These are phyloP conservation scores for Phialophora chinensis DNA, from an alignment of 2,329 filamentous ascomycete species.

Conservation along the genomic window DNA sequence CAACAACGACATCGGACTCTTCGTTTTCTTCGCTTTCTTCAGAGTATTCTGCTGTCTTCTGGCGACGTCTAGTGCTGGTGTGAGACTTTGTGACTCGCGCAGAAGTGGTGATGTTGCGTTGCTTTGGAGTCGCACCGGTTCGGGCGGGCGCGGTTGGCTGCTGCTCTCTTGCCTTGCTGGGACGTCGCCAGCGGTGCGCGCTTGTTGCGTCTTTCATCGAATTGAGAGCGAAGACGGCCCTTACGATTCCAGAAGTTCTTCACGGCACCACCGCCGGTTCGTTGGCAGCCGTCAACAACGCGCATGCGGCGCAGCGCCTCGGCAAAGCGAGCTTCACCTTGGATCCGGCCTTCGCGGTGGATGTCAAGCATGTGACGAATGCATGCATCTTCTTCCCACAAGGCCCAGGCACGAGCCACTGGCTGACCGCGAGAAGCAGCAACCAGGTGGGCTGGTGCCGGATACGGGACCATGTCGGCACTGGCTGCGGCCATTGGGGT, in stretches of 20 bases:
- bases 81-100: not conserved
- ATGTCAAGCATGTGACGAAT: constrained; percentile 37
- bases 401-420: constrained; percentile 24
- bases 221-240: constrained; percentile 32
- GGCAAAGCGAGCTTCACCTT: constrained; percentile 34
- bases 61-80: not conserved
- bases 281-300: constrained; percentile 17
- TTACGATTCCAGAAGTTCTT: constrained; percentile 40
- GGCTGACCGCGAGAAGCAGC: constrained; percentile 18
- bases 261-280: constrained; percentile 24
- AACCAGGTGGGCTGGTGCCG: constrained; percentile 30
- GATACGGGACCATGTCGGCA: constrained; percentile 26
- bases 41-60: constrained; percentile 10
- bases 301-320: constrained; percentile 32
- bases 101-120: not conserved
- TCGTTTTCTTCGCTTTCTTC: constrained; percentile 22
- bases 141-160: not conserved
- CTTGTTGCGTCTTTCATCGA: constrained; percentile 37
- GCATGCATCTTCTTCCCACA: constrained; percentile 36
- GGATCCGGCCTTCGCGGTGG: constrained; percentile 23
- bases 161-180: constrained; percentile 22
- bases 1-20: constrained; percentile 3
- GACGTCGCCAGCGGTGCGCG: constrained; percentile 30
- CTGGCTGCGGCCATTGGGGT: constrained; percentile 1
- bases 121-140: not conserved